Base-by-base conservation (phyloP, 805 yeast species). In the Pachysolen tannophilus region DNA sequence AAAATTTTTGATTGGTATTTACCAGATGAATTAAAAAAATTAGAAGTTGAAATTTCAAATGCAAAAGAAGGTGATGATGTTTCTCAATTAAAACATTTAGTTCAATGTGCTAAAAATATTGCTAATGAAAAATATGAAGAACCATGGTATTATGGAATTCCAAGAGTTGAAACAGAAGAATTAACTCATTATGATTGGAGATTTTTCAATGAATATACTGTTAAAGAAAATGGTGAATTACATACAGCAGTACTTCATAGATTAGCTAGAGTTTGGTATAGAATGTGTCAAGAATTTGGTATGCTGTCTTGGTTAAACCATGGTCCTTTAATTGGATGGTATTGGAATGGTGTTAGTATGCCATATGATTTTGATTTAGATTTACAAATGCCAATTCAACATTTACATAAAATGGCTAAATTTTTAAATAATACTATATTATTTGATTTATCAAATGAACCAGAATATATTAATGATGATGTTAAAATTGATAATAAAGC, bases 341-440 rank as follows among this genome's bases (percentile, higher is more conserved):
- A 69, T 40, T 75, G 78, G 69, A 72, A 73, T 47, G 81, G 82
- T 0, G 39, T 65, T 34, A 53, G 59, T 6, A 63, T 75, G 49
- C 80, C 80, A 1, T 75, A 78, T 77, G 82, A 75, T 47, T 56
- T 60, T 35, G 82, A 75, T 47, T 50, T 70, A 28, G 82, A 75
- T 53, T 70, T 75, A 15, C 82, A 75, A 46, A 62, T 75, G 62
- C 70, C 81, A 3, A 58, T 69, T 18, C 36, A 32, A 20, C 29
- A 35, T 6, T 30, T 37, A 15, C 40, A 32, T 14, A 43, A 46
- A 17, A 42, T 74, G 27, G 67, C 69, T 8, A 55, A 60, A 37
- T 40, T 49, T 4, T 66, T 53, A 43, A 70, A 72, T 40, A 65
- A 71, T 42, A 54, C 69, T 9, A 42, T 72, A 21, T 52, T 72